Conservation (phyloP, 352 stramenopile genomes). For the Pythium aphanidermatum region DNA sequence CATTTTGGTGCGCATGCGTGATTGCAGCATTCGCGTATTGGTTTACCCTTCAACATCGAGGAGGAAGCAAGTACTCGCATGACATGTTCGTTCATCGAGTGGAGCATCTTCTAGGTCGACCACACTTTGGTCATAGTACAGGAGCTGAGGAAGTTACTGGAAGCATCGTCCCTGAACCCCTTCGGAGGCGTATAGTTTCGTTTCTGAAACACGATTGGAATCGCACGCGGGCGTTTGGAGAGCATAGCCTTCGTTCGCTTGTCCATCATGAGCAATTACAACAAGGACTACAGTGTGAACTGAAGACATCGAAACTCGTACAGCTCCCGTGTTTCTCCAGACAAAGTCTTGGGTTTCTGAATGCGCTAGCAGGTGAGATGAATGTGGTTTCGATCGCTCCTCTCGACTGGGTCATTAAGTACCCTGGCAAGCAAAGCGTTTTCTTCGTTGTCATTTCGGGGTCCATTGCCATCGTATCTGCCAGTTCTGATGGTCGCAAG, state of each 20-base stretch:
- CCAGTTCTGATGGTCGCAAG: background rate
- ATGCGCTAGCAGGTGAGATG: constrained; percentile 21
- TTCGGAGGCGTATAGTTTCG: constrained; percentile 10
- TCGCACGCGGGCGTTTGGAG: constrained; percentile 9
- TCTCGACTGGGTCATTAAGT: constrained; percentile 26
- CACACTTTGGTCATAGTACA: constrained; percentile 6
- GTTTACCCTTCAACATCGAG: constrained; percentile 20
- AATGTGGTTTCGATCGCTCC: constrained; percentile 16
- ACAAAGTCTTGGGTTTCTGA: constrained; percentile 25
- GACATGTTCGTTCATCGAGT: constrained; percentile 27
- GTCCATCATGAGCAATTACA: constrained; percentile 23
- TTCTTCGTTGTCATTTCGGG: constrained; percentile 22
- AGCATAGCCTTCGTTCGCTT: constrained; percentile 11
- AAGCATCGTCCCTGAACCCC: constrained; percentile 12
- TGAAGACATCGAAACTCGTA: constrained; percentile 20
- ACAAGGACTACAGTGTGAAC: constrained; percentile 16
- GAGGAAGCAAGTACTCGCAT: constrained; percentile 17
- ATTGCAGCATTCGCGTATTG: constrained; percentile 22
- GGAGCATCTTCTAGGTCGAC: constrained; percentile 11
- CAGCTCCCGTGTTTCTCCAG: constrained; percentile 17
- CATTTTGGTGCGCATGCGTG: constrained; percentile 24
- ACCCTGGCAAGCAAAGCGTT: constrained; percentile 15
- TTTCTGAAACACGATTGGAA: constrained; percentile 18
- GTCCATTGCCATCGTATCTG: constrained; percentile 13
- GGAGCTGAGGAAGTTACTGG: background rate